These are phyloP conservation scores for Corchorus capsularis DNA, from an alignment of 345 rosid species.

Conservation along the genomic window DNA sequence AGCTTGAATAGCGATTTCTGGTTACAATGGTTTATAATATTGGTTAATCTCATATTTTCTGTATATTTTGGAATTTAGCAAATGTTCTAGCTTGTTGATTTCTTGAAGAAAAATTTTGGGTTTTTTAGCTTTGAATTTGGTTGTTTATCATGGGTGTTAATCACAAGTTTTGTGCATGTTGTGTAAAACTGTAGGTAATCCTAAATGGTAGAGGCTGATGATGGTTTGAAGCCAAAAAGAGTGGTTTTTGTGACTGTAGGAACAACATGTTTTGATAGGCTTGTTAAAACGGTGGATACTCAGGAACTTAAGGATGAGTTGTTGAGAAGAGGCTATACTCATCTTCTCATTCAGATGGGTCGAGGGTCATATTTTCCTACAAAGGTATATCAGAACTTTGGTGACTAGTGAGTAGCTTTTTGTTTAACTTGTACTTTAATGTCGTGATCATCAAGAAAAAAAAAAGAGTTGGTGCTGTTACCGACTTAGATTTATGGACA, in stretches of 20 bases:
- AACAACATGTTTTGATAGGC: constrained; percentile 84
- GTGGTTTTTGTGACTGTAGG: constrained; percentile 86
- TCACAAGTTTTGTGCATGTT: not conserved
- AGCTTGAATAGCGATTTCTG: not conserved
- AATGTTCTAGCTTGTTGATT: not conserved
- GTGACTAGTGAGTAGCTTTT: not conserved
- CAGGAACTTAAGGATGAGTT: constrained; percentile 58
- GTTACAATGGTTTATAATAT: not conserved
- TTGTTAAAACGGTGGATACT: constrained; percentile 62
- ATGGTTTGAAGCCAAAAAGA: constrained; percentile 35
- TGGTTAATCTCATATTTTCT: not conserved
- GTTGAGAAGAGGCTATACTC: constrained; percentile 63
- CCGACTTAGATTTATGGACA: not conserved
- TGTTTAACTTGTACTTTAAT: not conserved
- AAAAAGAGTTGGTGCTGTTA: not conserved
- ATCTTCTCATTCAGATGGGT: constrained; percentile 88
- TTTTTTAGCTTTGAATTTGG: not conserved
- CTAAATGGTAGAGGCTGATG: constrained; percentile 35
- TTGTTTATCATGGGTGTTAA: not conserved
- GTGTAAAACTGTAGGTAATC: not conserved
- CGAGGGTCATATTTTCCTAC: constrained; percentile 68
- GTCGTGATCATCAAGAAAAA: not conserved
- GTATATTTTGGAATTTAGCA: not conserved
- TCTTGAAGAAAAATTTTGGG: not conserved
- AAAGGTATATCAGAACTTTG: constrained; percentile 44